phyloP scores from a whole-genome alignment of 2,329 filamentous ascomycete species.

The Venturia effusa region DNA sequence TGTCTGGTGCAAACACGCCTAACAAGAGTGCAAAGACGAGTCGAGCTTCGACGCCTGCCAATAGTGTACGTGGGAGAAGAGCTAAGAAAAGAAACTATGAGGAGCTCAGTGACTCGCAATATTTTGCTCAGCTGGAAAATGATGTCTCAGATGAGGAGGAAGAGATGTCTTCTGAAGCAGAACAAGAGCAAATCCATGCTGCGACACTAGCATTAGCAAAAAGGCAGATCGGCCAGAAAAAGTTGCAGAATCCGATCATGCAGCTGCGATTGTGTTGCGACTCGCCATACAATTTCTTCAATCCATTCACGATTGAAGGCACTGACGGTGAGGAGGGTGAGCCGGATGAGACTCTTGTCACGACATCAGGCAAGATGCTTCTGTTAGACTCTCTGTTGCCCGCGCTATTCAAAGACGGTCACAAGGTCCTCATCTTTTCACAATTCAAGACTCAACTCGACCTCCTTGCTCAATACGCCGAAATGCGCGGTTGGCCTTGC shows the following conservation, averaged over 20 bases:
- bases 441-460: constrained; percentile 95
- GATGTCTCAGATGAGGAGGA: constrained; percentile 34
- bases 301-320: constrained; percentile 55
- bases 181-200: constrained; percentile 53
- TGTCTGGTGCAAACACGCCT: constrained; percentile 29
- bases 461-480: constrained; percentile 78
- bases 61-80: constrained; percentile 42
- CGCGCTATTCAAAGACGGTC: constrained; percentile 57
- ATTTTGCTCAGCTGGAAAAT: constrained; percentile 65
- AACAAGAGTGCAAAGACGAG: constrained; percentile 69
- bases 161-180: constrained; percentile 33
- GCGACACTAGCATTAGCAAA: constrained; percentile 69
- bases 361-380: constrained; percentile 89
- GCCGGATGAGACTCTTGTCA: constrained; percentile 70
- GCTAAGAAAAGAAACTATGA: constrained; percentile 49
- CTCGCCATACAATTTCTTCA: constrained; percentile 92
- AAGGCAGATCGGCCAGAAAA: constrained; percentile 80
- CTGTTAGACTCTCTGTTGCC: constrained; percentile 80
- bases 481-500: constrained; percentile 63
- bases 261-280: constrained; percentile 90
- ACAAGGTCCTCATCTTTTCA: constrained; percentile 92
- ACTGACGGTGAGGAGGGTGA: constrained; percentile 41
- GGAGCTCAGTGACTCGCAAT: constrained; percentile 72
- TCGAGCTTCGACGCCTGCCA: constrained; percentile 60
- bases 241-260: constrained; percentile 84